Base-by-base conservation (phyloP, 441 rosid species). In the Corymbia citriodora region DNA sequence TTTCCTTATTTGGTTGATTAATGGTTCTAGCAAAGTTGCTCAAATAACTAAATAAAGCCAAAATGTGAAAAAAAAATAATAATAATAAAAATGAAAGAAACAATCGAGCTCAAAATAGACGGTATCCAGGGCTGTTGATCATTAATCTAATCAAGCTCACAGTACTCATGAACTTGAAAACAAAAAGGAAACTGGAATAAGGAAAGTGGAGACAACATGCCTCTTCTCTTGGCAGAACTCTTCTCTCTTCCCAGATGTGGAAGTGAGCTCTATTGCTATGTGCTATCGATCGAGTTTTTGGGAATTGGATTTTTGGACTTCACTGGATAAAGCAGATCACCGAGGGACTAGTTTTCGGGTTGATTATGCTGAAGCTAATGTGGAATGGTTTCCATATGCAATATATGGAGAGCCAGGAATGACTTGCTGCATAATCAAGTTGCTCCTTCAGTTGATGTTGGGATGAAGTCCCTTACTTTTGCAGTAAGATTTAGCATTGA, bases 221-320 rank as follows among this genome's bases (percentile, higher is more conserved):
- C n/a, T 25, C 65, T 59, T 59, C 7, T 25, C 65, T 59, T 59
- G 65, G 9, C 65, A 10, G 10, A 59, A 59, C 6, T 57, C n/a
- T 59, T 25, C 65, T 59, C 65, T 6, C 65, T 59, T 25, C n/a
- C 3, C 65, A 0, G 65, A 59, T 59, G 65, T 59, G 1, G 14
- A 59, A 29, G 65, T 9, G n/a, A 59, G 10, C 65, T 57, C 65
- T 59, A 59, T 10, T 59, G 13, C 65, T 59, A 59, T 25, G 65
- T 25, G n/a, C n/a, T 25, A 10, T 29, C 14, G n/a, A 59, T 27
- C 1, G 31, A 12, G 68, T 27, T 61, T 31, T n/a, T 0, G 0
- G 68, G 31, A 5, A 61, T 11, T 1, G 68, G 31, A 61, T 61
- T 61, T 0, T 61, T 61, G 68, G 68, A 27, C 31, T 61, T 61